Conservation (phyloP, 345 rosid species). For the Pistacia integerrima region DNA sequence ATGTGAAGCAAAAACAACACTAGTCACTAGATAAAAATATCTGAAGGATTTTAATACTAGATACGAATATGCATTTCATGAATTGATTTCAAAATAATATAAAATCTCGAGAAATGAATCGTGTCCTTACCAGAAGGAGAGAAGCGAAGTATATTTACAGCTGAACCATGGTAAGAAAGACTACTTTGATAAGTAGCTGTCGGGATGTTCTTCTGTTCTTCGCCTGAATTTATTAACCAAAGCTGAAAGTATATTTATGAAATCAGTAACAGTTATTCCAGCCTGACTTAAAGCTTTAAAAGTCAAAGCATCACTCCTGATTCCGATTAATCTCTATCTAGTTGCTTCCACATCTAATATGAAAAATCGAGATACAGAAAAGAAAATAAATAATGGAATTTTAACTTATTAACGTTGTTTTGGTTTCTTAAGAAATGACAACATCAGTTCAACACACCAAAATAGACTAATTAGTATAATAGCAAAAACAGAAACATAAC, state of each 20-base stretch:
- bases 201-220: slow-evolving; percentile 66
- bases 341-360: background rate
- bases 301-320: background rate
- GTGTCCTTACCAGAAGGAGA: slow-evolving; percentile 71
- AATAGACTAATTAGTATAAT: background rate
- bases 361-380: background rate
- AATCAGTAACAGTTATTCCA: slow-evolving; percentile 7
- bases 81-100: background rate
- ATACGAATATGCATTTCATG: too few species aligned
- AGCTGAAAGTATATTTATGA: slow-evolving; percentile 42
- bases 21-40: background rate
- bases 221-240: slow-evolving; percentile 63
- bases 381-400: background rate
- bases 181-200: slow-evolving; percentile 71
- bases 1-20: background rate
- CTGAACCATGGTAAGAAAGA: slow-evolving; percentile 77
- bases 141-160: slow-evolving; percentile 79
- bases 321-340: background rate
- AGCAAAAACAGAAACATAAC: too few species aligned
- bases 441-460: background rate
- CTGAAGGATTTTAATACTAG: too few species aligned
- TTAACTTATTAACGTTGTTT: background rate
- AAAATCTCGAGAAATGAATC: background rate
- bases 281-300: background rate
- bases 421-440: background rate